Evolutionary conservation across 2,329 filamentous ascomycete species (phyloP), one percentile per base, ranked within the genome.

Genomic region (Aspergillus japonicus): DNA sequence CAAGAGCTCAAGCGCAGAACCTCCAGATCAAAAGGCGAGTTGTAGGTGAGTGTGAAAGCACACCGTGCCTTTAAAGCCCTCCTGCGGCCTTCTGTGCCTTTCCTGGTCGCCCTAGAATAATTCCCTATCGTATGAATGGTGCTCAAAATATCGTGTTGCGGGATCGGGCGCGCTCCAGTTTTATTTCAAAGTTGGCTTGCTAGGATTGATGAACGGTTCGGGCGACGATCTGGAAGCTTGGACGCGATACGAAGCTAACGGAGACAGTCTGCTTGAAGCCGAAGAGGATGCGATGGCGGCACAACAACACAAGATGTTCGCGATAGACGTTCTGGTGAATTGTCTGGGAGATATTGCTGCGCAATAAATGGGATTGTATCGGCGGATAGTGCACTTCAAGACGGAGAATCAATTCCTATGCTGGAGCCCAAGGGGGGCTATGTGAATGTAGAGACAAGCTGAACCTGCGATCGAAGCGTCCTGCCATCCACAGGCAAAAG

Each of bases 391-490:
- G 42, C 47, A 58, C 33, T 21, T 55, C 4, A 21, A 54, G 24
- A 12, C 7, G 12, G 51, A 56, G 47, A 29, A 42, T 55, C 62
- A 67, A 67, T 67, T 63, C 56, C 59, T 62, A 60, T 56, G 58
- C 59, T 56, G 62, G 53, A 60, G 61, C 55, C 62, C 60, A 59
- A 42, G 53, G 54, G 39, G 57, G 48, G 57, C 59, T 57, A 42
- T 26, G 47, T 62, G 50, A 62, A 55, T 55, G 47, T 48, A 12
- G 33, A 59, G 47, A 56, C 61, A 64, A 64, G 60, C 62, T 65
- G 62, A 64, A 61, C 61, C 61, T 66, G 58, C 61, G 62, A 66
- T 68, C 62, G 63, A 66, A 65, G 59, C 59, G 62, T 59, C 60
- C 58, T 62, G 59, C 50, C 60, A 57, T 66, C 63, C 59, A 50